Base-by-base conservation (phyloP, 768 basidiomycete genomes). In the Termitomyces sp. region DNA sequence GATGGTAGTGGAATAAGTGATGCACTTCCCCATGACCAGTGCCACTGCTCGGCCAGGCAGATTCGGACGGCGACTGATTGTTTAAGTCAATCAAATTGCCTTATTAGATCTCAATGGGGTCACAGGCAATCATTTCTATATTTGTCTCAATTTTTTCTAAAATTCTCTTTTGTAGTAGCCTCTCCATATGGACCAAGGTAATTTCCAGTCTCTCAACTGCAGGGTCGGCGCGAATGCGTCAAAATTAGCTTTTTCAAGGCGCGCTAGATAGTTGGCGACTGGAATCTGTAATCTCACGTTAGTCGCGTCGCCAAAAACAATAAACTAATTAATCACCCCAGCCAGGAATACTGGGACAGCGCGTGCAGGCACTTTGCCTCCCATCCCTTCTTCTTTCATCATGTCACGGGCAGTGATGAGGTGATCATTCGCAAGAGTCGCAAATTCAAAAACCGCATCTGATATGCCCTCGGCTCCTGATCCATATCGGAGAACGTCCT, bases 361-460 rank as follows among this genome's bases (percentile, higher is more conserved):
- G 56, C 70, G 73, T 24, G 55, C 64, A 9, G 87, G 87, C 48
- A 88, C 80, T 65, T 70, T 78, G 15, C 75, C 79, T 37, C 77
- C 79, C 62, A 70, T 70, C 9, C 67, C 75, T 44, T 76, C 76
- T 44, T 80, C 75, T 60, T 81, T 78, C 64, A 88, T 80, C 82
- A 87, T 85, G 53, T 81, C 78, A 18, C 88, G 81, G 18, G 90
- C 90, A 3, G 88, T 89, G 57, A 81, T 71, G 61, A 94, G 68
- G 68, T 94, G 84, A 70, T 92, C 90, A 70, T 92, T 88, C 29
- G 89, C 92, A 24, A 86, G 68, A 9, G 84, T 86, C 34, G 92
- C 92, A 70, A 93, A 85, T 65, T 92, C 90, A 66, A 83, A 94
- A 29, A 90, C 87, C 0, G 92, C 91, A 58, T 91, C 86, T 50